Evolutionary conservation across 2,329 filamentous ascomycete species (phyloP).

Genomic region (Fusarium penzigii): DNA sequence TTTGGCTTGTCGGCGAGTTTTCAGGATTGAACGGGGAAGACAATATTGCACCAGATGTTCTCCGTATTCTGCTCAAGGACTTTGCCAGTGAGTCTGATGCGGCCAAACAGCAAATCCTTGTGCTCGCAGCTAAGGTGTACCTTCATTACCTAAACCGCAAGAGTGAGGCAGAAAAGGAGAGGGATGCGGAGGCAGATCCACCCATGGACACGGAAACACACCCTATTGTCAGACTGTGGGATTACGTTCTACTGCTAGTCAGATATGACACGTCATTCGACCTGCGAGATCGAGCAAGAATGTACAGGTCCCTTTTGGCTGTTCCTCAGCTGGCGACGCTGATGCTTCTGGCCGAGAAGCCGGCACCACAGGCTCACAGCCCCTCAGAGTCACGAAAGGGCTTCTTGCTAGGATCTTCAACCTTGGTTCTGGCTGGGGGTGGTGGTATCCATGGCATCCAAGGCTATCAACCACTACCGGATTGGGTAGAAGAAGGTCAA

Average conservation of each 20-base stretch:
- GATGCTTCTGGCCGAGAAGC: constrained; percentile 90
- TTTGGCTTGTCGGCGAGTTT: constrained; percentile 97
- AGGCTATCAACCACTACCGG: constrained; percentile 78
- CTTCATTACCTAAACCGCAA: constrained; percentile 79
- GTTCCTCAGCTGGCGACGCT: constrained; percentile 86
- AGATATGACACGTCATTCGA: constrained; percentile 96
- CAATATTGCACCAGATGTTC: constrained; percentile 89
- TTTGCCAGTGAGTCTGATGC: constrained; percentile 83
- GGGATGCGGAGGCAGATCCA: constrained; percentile 34
- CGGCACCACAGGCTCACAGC: constrained; percentile 85
- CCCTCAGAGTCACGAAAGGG: constrained; percentile 82
- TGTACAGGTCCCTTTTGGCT: constrained; percentile 82
- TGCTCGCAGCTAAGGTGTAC: constrained; percentile 96
- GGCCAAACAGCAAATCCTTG: constrained; percentile 86
- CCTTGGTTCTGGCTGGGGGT: constrained; percentile 78
- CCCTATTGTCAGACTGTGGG: constrained; percentile 76
- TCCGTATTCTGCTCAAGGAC: constrained; percentile 82
- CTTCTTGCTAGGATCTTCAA: constrained; percentile 80
- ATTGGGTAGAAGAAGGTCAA: constrained; percentile 78
- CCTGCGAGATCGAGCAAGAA: constrained; percentile 83
- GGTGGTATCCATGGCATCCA: constrained; percentile 71
- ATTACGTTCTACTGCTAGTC: constrained; percentile 80
- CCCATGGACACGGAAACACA: constrained; percentile 48
- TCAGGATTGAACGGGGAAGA: constrained; percentile 76
- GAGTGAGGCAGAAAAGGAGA: constrained; percentile 42